Base-by-base conservation (phyloP, 352 stramenopile genomes). In the Globisporangium apiculatum region DNA sequence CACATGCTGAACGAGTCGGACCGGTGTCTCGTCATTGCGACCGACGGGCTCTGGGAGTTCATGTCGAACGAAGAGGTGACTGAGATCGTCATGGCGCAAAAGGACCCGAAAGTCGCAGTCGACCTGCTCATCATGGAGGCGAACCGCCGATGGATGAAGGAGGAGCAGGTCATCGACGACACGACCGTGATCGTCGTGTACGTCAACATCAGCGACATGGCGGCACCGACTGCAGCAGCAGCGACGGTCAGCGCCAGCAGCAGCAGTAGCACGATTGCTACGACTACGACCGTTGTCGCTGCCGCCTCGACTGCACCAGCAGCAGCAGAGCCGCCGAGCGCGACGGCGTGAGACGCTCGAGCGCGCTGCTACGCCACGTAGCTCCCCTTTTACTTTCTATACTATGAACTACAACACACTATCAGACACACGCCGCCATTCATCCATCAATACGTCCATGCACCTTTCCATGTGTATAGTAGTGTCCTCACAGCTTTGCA, bases 41-140 rank as follows among this genome's bases (percentile, higher is more conserved):
- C 95, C 0, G 97, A 99, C 71, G 97, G 97, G 11, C 73, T 99
- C 46, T 99, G 97, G 97, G 97, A 99, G 67, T 99, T 99, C 76
- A 96, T 99, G 67, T 88, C 81, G 38, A 98, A 98, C 69, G 80
- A 98, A 57, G 96, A 99, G 69, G 97, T 97, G 51, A 86, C 96
- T 53, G 75, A 94, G 49, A 88, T 96, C 55, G 75, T 72, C 24
- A 80, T 91, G 69, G 71, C 69, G 4, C 75, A 91, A 60, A 78
- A 87, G 18, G 81, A 93, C 50, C 83, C 83, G 0, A 91, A 94
- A 58, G 67, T 87, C 10, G 83, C 81, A 5, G 88, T 99, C 6
- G 93, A 98, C 68, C 65, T 85, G 60, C 72, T 99, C 7, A 97
- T 99, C 52, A 91, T 96, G 64, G 95, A 99, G 68, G 92, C 94